Evolutionary conservation across 2,329 filamentous ascomycete species (phyloP).

Genomic region (Pezicula carpinea): DNA sequence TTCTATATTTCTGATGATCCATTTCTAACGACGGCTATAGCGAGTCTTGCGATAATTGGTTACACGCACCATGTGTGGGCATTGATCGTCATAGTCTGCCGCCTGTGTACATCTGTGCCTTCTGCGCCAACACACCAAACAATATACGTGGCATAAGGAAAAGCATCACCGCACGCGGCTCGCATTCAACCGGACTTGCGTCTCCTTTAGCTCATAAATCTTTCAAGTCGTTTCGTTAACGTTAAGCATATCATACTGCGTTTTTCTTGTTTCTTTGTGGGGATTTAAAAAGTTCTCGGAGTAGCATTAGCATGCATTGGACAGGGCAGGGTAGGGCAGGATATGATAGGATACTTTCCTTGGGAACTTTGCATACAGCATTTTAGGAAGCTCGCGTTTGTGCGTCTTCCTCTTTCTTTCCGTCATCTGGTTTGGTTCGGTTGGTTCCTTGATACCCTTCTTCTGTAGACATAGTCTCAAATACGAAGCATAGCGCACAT

Average conservation of each 20-base stretch:
- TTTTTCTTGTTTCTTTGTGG: background rate
- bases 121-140: constrained; percentile 56
- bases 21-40: constrained; percentile 31
- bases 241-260: constrained; percentile 6
- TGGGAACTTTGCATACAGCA: background rate
- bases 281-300: background rate
- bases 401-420: background rate
- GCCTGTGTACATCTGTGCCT: constrained; percentile 58
- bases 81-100: constrained; percentile 52
- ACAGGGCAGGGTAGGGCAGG: background rate
- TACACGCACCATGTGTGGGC: constrained; percentile 60
- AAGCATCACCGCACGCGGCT: constrained; percentile 9
- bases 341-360: background rate
- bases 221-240: constrained; percentile 38
- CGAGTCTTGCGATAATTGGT: constrained; percentile 61
- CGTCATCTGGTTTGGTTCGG: too few species aligned
- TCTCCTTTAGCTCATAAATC: constrained; percentile 40
- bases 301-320: constrained; percentile 2
- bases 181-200: constrained; percentile 16
- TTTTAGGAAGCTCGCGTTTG: background rate
- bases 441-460: constrained; percentile 7
- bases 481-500: constrained; percentile 7
- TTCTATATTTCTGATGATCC: background rate
- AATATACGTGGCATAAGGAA: constrained; percentile 44
- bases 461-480: constrained; percentile 9